Conservation (phyloP, 2,329 filamentous ascomycete genomes). For the Geosmithia putterillii region DNA sequence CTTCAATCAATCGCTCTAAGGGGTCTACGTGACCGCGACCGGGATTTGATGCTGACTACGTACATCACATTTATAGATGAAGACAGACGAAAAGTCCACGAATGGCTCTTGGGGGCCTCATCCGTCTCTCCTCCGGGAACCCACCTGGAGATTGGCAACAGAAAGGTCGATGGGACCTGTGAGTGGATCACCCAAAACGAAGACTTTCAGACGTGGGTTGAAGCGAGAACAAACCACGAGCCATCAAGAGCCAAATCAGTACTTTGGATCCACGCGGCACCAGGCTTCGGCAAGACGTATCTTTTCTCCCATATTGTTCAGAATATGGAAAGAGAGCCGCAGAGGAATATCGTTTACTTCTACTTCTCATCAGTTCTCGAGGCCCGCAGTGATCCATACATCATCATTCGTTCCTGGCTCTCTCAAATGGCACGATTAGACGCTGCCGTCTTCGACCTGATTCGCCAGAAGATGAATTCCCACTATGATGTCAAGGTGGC, state of each 20-base stretch:
- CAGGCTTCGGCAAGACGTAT: constrained; percentile 20
- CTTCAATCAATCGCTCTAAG: no score
- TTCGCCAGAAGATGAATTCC: background rate
- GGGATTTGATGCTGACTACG: no score
- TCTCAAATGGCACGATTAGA: constrained; percentile 7
- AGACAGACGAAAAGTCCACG: no score
- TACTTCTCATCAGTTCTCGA: constrained; percentile 17
- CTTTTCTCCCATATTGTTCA: constrained; percentile 15
- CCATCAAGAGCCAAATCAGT: constrained; percentile 3
- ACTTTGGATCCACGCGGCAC: constrained; percentile 17
- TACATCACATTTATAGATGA: no score
- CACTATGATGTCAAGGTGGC: constrained; percentile 3
- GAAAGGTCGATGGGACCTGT: background rate
- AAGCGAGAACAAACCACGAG: background rate
- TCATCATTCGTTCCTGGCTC: constrained; percentile 17
- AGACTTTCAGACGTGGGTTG: background rate
- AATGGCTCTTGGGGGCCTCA: no score
- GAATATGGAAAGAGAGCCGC: constrained; percentile 3
- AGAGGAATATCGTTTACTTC: constrained; percentile 12
- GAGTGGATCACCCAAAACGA: background rate
- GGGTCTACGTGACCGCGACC: no score
- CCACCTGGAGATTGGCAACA: background rate
- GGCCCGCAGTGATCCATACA: constrained; percentile 11
- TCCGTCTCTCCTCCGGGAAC: no score
- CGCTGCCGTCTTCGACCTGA: constrained; percentile 6